These are phyloP conservation scores for Suhomyces guaymorum DNA, from an alignment of 1,139 yeast species.

Conservation along the genomic window DNA sequence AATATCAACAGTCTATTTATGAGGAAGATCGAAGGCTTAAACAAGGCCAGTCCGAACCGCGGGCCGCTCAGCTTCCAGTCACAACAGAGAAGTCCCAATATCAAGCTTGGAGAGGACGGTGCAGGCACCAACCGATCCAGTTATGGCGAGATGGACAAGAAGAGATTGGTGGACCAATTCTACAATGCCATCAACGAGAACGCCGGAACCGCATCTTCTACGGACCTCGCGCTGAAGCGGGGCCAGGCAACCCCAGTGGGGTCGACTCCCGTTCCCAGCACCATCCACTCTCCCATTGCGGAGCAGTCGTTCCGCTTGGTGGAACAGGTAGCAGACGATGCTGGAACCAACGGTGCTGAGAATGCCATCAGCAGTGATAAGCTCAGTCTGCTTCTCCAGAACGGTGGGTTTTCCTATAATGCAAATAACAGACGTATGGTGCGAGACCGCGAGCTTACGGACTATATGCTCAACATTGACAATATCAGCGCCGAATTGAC, in stretches of 20 bases:
- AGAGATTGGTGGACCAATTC: conserved; percentile 45
- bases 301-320: conserved; percentile 12
- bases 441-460: conserved; percentile 31
- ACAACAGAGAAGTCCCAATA: conserved; percentile 14
- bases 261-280: conserved; percentile 4
- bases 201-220: conserved; percentile 6
- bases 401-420: conserved; percentile 28
- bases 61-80: conserved; percentile 13
- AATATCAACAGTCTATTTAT: conserved; percentile 15
- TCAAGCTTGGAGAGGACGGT: conserved; percentile 10
- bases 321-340: conserved; percentile 5
- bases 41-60: conserved; percentile 14
- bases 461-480: conserved; percentile 38
- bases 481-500: conserved; percentile 25
- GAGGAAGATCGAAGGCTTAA: conserved; percentile 13
- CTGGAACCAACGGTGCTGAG: not conserved
- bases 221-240: conserved; percentile 8
- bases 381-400: conserved; percentile 21
- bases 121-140: conserved; percentile 9
- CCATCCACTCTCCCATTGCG: conserved; percentile 10
- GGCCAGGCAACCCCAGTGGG: conserved; percentile 3
- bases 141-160: too few relatives aligned
- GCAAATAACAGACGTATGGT: conserved; percentile 18
- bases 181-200: conserved; percentile 26
- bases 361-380: conserved; percentile 12